Evolutionary conservation across 495 filamentous ascomycete species (phyloP).

Genomic region (Neurospora africana): DNA sequence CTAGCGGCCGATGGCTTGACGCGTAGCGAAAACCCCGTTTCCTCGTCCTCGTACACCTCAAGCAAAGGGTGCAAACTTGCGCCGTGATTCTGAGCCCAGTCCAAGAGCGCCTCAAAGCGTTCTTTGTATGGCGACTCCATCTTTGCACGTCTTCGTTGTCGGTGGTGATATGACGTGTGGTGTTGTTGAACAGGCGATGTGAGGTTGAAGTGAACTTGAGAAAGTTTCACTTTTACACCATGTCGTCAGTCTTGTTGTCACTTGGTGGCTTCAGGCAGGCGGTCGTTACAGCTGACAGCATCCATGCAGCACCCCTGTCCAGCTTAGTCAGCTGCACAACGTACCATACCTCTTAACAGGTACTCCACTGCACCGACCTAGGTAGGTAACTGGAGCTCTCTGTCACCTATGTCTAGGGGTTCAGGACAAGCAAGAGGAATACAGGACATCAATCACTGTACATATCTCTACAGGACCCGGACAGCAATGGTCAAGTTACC

Average conservation of each 20-base stretch:
- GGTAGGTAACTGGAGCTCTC: too few relatives aligned
- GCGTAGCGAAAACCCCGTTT: conserved; percentile 33
- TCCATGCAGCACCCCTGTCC: not conserved
- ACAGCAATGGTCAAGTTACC: not conserved
- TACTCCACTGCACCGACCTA: too few relatives aligned
- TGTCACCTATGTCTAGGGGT: too few relatives aligned
- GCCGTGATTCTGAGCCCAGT: conserved; percentile 28
- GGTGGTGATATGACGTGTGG: not conserved
- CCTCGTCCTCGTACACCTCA: conserved; percentile 34
- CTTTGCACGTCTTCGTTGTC: not conserved
- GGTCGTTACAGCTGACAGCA: not conserved
- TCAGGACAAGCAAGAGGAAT: too few relatives aligned
- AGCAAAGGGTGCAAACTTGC: conserved; percentile 30
- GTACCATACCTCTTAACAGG: too few relatives aligned
- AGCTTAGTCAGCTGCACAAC: not conserved
- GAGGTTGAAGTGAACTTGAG: not conserved
- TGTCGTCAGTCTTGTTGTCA: not conserved
- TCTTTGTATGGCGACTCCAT: conserved; percentile 16
- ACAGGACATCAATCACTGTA: too few relatives aligned
- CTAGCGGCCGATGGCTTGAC: conserved; percentile 18
- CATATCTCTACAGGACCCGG: too few relatives aligned
- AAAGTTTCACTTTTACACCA: not conserved
- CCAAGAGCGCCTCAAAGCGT: conserved; percentile 12
- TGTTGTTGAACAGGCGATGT: not conserved
- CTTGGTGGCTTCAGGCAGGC: not conserved